phyloP scores from a whole-genome alignment of 768 basidiomycete genomes.

The Fibroporia radiculosa region DNA sequence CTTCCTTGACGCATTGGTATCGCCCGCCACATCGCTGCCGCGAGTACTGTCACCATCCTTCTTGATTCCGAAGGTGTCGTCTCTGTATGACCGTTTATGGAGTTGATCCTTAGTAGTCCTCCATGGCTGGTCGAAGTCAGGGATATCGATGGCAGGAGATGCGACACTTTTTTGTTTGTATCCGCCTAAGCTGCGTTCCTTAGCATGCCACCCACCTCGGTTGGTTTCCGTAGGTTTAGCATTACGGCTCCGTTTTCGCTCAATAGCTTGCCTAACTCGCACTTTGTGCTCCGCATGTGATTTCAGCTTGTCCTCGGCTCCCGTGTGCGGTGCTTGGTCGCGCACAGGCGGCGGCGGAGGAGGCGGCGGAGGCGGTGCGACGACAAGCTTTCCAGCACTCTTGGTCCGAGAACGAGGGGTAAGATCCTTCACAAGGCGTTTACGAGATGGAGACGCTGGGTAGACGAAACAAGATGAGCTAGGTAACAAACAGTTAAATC shows the following conservation, averaged over 20 bases:
- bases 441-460: slow-evolving; percentile 13
- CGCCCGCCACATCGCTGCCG: background rate
- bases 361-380: slow-evolving; percentile 9
- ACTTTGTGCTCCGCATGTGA: background rate
- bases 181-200: background rate
- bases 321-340: slow-evolving; percentile 17
- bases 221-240: background rate
- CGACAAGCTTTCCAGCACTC: slow-evolving; percentile 9
- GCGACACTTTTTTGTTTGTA: background rate
- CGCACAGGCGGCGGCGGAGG: slow-evolving; percentile 7
- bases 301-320: slow-evolving; percentile 4
- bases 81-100: background rate
- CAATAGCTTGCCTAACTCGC: background rate
- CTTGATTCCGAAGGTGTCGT: background rate
- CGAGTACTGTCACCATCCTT: background rate
- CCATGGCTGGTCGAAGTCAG: slow-evolving; percentile 1
- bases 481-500: no score
- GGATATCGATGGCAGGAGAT: background rate
- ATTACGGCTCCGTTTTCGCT: background rate
- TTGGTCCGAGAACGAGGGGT: slow-evolving; percentile 2
- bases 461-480: background rate
- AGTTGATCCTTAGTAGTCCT: background rate
- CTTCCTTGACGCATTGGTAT: background rate
- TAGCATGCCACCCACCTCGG: background rate
- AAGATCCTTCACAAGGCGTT: slow-evolving; percentile 19